These are phyloP conservation scores for Aureobasidium sp. DNA, from an alignment of 2,329 filamentous ascomycete genomes.

Conservation along the genomic window DNA sequence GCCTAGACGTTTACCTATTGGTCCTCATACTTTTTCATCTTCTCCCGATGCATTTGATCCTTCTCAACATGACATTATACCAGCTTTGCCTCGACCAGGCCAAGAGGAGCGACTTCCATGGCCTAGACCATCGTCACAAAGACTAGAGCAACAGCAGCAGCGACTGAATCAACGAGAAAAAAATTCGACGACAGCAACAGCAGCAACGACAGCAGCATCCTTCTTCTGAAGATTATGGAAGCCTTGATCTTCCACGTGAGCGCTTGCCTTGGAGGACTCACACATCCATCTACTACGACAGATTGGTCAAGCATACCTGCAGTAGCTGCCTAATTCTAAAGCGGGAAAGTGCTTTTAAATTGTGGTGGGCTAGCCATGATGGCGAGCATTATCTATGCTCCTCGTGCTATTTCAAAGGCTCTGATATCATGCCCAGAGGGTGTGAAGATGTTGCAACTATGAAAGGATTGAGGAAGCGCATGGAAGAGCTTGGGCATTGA, in stretches of 20 bases:
- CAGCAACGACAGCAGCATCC: too few species aligned
- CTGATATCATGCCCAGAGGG: not conserved
- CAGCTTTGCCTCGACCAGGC: too few species aligned
- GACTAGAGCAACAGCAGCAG: too few species aligned
- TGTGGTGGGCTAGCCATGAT: not conserved
- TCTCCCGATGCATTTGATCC: too few species aligned
- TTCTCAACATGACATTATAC: not conserved
- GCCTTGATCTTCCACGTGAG: not conserved
- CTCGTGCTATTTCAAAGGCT: not conserved
- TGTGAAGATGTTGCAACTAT: not conserved
- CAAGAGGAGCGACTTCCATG: too few species aligned
- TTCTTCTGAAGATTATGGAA: too few species aligned
- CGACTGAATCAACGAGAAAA: too few species aligned
- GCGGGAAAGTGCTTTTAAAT: not conserved
- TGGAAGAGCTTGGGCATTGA: not conserved
- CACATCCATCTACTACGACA: not conserved
- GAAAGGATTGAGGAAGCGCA: not conserved
- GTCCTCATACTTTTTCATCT: too few species aligned
- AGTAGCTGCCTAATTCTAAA: not conserved
- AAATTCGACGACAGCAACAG: too few species aligned
- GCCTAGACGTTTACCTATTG: too few species aligned
- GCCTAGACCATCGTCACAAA: too few species aligned
- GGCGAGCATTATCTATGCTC: not conserved
- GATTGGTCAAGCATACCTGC: not conserved
- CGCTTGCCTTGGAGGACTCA: not conserved